These are phyloP conservation scores for Eucalyptus viminalis DNA, from an alignment of 345 rosid species.

Conservation along the genomic window DNA sequence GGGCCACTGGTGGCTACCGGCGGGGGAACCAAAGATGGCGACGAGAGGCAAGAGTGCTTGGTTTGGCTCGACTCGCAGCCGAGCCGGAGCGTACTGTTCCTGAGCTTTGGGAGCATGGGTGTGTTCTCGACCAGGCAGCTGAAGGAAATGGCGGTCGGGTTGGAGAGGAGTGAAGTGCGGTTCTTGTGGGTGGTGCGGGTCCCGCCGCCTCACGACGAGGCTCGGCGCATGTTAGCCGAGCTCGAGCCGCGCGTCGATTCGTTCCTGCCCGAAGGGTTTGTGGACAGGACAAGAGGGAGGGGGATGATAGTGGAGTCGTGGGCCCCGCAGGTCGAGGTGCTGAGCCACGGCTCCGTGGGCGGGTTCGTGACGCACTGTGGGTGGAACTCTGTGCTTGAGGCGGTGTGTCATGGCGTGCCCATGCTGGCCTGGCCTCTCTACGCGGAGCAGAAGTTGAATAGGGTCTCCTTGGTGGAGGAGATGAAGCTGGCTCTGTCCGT, in stretches of 20 bases:
- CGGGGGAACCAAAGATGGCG: background rate
- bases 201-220: background rate
- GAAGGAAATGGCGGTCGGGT: slow-evolving; percentile 22
- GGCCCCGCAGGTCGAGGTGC: slow-evolving; percentile 3
- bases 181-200: slow-evolving; percentile 38
- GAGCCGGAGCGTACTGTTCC: slow-evolving; percentile 12
- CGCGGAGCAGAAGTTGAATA: slow-evolving; percentile 19
- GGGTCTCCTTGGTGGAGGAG: slow-evolving; percentile 6
- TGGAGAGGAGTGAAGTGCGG: slow-evolving; percentile 14
- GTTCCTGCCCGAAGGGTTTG: slow-evolving; percentile 22
- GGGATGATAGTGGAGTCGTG: background rate
- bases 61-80: slow-evolving; percentile 20
- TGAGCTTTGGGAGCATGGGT: slow-evolving; percentile 30
- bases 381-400: slow-evolving; percentile 16
- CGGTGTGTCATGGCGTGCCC: slow-evolving; percentile 21
- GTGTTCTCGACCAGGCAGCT: slow-evolving; percentile 11
- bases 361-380: slow-evolving; percentile 9
- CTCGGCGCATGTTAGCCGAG: background rate
- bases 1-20: slow-evolving; percentile 8
- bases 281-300: slow-evolving; percentile 11
- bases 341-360: slow-evolving; percentile 1
- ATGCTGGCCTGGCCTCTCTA: slow-evolving; percentile 38
- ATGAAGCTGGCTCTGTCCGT: slow-evolving; percentile 1
- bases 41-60: background rate
- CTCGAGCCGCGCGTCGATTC: background rate